Evolutionary conservation across 495 filamentous ascomycete genomes (phyloP), one percentile per base, ranked within the genome.

Genomic region (Penicillium ochrochloron): DNA sequence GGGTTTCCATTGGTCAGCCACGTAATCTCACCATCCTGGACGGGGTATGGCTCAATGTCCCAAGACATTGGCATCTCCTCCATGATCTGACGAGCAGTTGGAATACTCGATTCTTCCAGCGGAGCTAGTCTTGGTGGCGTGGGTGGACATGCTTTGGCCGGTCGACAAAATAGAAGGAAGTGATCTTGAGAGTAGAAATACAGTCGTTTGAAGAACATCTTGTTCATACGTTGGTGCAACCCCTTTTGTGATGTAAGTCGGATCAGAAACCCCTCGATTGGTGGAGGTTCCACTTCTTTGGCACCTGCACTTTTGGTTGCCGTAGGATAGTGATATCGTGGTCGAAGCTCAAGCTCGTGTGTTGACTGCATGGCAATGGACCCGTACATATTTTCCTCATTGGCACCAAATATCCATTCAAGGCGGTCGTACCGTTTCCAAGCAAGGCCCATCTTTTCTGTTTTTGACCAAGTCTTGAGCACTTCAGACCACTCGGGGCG

Each of bases 391-490:
- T 85, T 86, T 62, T 86, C 82, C 71, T 92, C 89, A 56, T 90
- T 88, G 6, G 75, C 78, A 19, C 90, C 90, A 73, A 89, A 83
- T 8, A 92, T 75, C 90, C 90, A 92, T 73, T 92, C 90, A 10
- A 92, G 76, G 15, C 90, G 83, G 67, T 92, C 90, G 68, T 92
- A 92, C 37, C 90, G 82, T 69, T 88, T 90, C 90, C 90, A 92
- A 17, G 88, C 90, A 57, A 92, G 78, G 2, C 90, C 90, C 77
- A 92, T 87, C 33, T 83, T 86, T 61, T 89, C 83, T 34, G 84
- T 74, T 46, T 80, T 81, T 19, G 83, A 74, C 90, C 90, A 92
- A 34, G 76, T 62, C 23, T 84, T 78, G 10, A 92, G 63, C 0
- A 91, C 83, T 52, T 90, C 83, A 3, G 76, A 74, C 88, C 89